These are phyloP conservation scores for Scleromitrula shiraiana DNA, from an alignment of 2,329 filamentous ascomycete species.

Conservation along the genomic window DNA sequence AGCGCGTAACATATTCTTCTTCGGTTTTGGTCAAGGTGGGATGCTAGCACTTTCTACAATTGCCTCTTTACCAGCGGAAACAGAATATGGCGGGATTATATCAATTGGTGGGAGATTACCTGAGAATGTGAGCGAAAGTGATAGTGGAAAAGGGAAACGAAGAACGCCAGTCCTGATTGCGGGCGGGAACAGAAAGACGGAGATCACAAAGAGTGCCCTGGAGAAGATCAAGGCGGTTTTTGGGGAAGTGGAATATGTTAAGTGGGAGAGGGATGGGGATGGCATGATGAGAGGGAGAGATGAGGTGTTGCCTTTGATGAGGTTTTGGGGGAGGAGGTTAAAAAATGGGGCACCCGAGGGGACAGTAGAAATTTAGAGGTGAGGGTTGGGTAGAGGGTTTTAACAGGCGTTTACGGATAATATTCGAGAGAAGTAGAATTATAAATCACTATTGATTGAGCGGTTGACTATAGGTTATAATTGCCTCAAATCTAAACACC, in stretches of 20 bases:
- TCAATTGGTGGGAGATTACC: slow-evolving; percentile 56
- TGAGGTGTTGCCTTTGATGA: slow-evolving; percentile 87
- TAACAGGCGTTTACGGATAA: no score
- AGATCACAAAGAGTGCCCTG: slow-evolving; percentile 55
- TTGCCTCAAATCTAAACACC: no score
- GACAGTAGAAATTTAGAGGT: slow-evolving; percentile 37
- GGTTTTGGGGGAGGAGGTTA: slow-evolving; percentile 64
- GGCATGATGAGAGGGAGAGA: slow-evolving; percentile 76
- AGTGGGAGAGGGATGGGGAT: slow-evolving; percentile 64
- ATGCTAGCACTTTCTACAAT: slow-evolving; percentile 43
- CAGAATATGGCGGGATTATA: slow-evolving; percentile 50
- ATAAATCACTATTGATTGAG: no score
- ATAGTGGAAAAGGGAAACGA: slow-evolving; percentile 41
- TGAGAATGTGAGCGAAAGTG: slow-evolving; percentile 31
- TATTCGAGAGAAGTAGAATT: no score
- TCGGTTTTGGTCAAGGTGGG: slow-evolving; percentile 50
- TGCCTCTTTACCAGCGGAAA: slow-evolving; percentile 2
- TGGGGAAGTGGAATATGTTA: slow-evolving; percentile 55
- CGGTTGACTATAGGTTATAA: no score
- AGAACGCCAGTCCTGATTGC: slow-evolving; percentile 57
- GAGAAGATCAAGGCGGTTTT: slow-evolving; percentile 60
- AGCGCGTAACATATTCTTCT: slow-evolving; percentile 41
- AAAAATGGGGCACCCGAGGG: slow-evolving; percentile 44
- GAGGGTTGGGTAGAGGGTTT: no score
- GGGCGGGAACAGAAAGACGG: slow-evolving; percentile 43